Conservation (phyloP, 768 basidiomycete species). For the Tulasnella sp. region DNA sequence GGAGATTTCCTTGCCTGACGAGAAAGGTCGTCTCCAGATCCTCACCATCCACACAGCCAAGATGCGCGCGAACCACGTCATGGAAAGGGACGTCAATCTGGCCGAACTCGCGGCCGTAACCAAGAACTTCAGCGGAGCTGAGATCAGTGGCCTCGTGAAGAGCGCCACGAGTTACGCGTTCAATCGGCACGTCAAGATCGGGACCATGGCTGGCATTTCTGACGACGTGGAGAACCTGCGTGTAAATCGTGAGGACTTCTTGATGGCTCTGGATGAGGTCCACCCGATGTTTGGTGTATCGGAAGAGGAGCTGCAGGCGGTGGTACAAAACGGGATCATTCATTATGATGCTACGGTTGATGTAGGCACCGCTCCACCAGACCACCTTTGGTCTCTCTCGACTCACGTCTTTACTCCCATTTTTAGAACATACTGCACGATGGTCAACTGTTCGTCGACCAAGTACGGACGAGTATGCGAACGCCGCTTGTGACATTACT, state of each 20-base stretch:
- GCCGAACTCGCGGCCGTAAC: constrained; percentile 68
- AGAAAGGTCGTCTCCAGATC: constrained; percentile 84
- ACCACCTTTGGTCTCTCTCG: background rate
- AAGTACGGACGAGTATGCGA: constrained; percentile 79
- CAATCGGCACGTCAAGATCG: constrained; percentile 94
- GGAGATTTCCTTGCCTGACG: constrained; percentile 97
- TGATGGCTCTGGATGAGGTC: constrained; percentile 85
- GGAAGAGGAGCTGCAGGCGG: constrained; percentile 86
- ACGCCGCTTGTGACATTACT: constrained; percentile 88
- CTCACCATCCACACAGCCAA: constrained; percentile 89
- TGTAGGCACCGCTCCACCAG: constrained; percentile 38
- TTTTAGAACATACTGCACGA: constrained; percentile 72
- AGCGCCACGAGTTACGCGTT: constrained; percentile 98
- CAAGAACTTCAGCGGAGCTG: constrained; percentile 97
- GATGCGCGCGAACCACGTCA: constrained; percentile 85
- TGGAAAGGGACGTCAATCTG: constrained; percentile 79
- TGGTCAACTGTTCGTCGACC: constrained; percentile 82
- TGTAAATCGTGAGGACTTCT: constrained; percentile 77
- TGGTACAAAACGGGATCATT: constrained; percentile 94
- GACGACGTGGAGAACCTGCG: constrained; percentile 90
- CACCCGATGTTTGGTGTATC: constrained; percentile 96
- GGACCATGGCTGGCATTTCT: constrained; percentile 92
- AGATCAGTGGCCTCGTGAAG: constrained; percentile 91
- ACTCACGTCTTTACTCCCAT: background rate
- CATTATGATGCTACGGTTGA: constrained; percentile 67